These are phyloP conservation scores for Trichoderma aggressivum DNA, from an alignment of 2,329 filamentous ascomycete species.

Conservation along the genomic window DNA sequence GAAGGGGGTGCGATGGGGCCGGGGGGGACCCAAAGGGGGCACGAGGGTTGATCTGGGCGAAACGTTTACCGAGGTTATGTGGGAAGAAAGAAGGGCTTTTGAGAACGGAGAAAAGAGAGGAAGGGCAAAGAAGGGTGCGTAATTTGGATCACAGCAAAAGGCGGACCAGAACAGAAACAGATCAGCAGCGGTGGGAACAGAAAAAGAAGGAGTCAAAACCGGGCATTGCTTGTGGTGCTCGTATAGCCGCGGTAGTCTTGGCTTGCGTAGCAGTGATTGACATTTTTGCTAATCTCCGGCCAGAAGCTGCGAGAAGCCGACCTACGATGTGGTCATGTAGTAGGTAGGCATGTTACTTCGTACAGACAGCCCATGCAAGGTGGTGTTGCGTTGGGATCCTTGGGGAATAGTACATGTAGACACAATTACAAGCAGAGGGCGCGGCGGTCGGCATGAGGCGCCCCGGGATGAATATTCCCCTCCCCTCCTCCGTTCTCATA, in stretches of 20 bases:
- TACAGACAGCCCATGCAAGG: neutral
- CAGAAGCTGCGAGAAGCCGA: neutral
- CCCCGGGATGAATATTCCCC: neutral
- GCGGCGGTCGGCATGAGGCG: neutral
- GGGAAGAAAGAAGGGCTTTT: no score
- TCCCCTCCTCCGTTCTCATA: neutral
- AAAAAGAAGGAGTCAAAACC: neutral
- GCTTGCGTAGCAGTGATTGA: neutral
- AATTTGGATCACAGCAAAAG: neutral
- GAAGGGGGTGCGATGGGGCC: neutral
- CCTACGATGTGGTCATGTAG: neutral
- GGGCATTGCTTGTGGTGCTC: neutral
- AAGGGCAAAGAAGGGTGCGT: neutral
- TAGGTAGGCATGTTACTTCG: no score
- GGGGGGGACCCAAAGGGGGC: neutral
- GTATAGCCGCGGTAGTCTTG: neutral
- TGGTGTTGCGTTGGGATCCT: neutral
- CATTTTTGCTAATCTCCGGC: neutral
- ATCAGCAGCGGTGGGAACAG: neutral
- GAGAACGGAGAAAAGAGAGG: neutral
- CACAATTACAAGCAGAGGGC: neutral
- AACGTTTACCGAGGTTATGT: neutral
- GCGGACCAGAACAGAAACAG: neutral
- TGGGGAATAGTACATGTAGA: neutral
- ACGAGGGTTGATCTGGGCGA: neutral